Base-by-base conservation (phyloP, 768 basidiomycete species). In the Suillus subalutaceus region DNA sequence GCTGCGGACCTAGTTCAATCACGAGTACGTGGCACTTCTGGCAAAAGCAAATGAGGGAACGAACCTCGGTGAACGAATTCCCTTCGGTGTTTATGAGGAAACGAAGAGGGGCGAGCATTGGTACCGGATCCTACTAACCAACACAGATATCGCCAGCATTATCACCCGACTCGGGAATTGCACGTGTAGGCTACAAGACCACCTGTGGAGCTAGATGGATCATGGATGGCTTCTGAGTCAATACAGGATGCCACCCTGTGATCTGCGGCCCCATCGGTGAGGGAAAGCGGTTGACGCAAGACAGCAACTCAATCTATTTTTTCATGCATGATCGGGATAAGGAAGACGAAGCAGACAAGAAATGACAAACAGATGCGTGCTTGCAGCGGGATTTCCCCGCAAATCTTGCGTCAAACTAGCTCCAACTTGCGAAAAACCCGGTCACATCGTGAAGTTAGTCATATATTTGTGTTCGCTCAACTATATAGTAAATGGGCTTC, bases 71-170 rank as follows among this genome's bases (percentile, higher is more conserved):
- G 40, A 41, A 59, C 23, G 18, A 32, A 43, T 60, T 60, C 59
- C 41, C 12, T 60, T 60, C 59, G 59, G 59, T 60, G 59, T 60
- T 60, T 60, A 32, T 43, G 59, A 43, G 59, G 59, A 60, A 30
- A 60, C 41, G 59, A 60, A 60, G 59, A 43, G 41, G 59, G 59
- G 26, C 26, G 41, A 44, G 26, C 59, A 41, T 30, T 60, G 26
- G 30, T 44, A 41, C 38, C 55, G 32, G 55, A 12, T n/a, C 55
- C 53, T 55, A 30, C 59, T 60, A 32, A 43, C 41, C 9, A 43
- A 60, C 26, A 43, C 30, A 59, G 59, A 43, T 60, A 60, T 32
- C 59, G 59, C 59, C 40, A 40, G 59, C 59, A 43, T 44, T 43
- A 44, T 41, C 43, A 32, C 7, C 55, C 55, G 55, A 56, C 55